Conservation (phyloP, 2,329 filamentous ascomycete genomes). For the Capronia coronata region DNA sequence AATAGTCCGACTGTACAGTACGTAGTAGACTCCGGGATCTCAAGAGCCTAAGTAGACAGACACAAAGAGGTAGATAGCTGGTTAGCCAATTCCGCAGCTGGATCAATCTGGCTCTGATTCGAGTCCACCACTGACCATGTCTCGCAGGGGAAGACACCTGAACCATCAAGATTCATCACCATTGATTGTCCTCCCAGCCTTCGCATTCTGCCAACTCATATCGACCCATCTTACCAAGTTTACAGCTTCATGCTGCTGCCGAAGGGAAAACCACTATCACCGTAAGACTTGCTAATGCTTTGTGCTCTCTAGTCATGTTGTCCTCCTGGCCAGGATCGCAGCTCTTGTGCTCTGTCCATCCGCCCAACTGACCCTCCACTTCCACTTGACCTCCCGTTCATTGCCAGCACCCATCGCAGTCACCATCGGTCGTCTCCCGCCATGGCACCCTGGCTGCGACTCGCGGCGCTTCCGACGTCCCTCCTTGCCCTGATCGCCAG, state of each 20-base stretch:
- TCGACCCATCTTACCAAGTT: not conserved
- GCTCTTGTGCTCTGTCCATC: not conserved
- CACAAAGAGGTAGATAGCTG: too few species aligned
- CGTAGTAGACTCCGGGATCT: too few species aligned
- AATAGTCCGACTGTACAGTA: too few species aligned
- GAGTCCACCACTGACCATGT: not conserved
- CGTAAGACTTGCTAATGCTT: not conserved
- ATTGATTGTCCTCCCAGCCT: conserved; percentile 6
- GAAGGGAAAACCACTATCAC: not conserved
- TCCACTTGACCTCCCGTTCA: not conserved
- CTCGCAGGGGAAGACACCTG: not conserved
- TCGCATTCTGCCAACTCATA: conserved; percentile 16
- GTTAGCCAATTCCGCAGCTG: too few species aligned
- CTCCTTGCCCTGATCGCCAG: conserved; percentile 16
- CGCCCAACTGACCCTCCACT: not conserved
- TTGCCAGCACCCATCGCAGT: not conserved
- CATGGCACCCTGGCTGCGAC: conserved; percentile 20
- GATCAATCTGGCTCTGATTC: too few species aligned
- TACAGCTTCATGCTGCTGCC: not conserved
- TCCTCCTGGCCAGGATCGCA: not conserved
- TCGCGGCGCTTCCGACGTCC: conserved; percentile 13
- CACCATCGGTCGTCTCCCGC: too few species aligned
- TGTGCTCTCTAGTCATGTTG: not conserved
- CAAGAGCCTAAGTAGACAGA: too few species aligned
- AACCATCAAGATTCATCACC: not conserved